These are phyloP conservation scores for Ulmus americana DNA, from an alignment of 331 rosid species.

Conservation along the genomic window DNA sequence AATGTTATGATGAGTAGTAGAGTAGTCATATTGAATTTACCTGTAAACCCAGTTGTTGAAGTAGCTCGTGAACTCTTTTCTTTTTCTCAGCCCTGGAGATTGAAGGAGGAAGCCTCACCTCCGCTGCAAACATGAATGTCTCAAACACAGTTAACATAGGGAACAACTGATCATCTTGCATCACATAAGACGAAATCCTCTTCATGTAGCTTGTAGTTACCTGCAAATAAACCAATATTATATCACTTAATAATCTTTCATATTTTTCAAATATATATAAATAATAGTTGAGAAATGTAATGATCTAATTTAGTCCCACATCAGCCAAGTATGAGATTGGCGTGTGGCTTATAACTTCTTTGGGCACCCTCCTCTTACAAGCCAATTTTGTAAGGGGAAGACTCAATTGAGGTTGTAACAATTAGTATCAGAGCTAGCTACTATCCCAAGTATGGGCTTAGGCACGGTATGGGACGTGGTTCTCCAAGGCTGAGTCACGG, in stretches of 20 bases:
- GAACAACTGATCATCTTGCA: conserved; percentile 90
- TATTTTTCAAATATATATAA: too few species aligned
- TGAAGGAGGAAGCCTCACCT: conserved; percentile 82
- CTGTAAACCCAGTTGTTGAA: conserved; percentile 68
- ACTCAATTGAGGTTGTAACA: too few species aligned
- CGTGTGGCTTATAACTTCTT: too few species aligned
- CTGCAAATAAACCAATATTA: conserved; percentile 26
- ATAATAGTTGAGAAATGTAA: too few species aligned
- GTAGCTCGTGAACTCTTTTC: conserved; percentile 62
- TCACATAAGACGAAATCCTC: conserved; percentile 83
- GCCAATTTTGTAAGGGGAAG: too few species aligned
- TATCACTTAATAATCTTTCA: not conserved
- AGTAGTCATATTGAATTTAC: conserved; percentile 18
- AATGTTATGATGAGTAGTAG: not conserved
- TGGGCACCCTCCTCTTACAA: too few species aligned
- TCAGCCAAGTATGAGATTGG: too few species aligned
- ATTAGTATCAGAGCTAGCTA: too few species aligned
- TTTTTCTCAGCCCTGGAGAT: conserved; percentile 57
- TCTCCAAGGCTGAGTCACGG: too few species aligned
- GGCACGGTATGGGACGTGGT: too few species aligned
- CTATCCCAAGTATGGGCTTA: too few species aligned
- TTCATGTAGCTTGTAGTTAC: conserved; percentile 83
- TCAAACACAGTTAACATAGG: conserved; percentile 82
- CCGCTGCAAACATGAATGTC: conserved; percentile 87
- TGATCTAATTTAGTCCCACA: too few species aligned